phyloP scores from a whole-genome alignment of 2,329 filamentous ascomycete genomes.

The Diaporthe citri region DNA sequence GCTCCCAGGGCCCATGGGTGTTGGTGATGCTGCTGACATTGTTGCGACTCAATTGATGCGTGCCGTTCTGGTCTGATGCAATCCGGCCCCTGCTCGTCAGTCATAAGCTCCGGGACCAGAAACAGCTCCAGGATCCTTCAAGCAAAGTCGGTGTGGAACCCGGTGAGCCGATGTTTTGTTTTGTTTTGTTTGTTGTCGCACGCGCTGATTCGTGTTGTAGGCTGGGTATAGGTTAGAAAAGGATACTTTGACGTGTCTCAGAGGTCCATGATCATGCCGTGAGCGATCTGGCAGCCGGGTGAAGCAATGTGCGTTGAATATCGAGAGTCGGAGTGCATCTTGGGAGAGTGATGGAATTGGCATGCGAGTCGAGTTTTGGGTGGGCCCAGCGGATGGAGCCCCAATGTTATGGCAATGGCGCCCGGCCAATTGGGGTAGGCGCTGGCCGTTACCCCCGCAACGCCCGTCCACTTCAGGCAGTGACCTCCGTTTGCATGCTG shows the following conservation, averaged over 20 bases:
- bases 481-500: slow-evolving; percentile 28
- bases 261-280: slow-evolving; percentile 36
- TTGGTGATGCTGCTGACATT: slow-evolving; percentile 69
- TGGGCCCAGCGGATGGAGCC: slow-evolving; percentile 31
- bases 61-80: not conserved
- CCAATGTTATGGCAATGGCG: slow-evolving; percentile 33
- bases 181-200: not conserved
- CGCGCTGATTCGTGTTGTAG: slow-evolving; percentile 23
- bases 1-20: slow-evolving; percentile 62
- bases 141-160: slow-evolving; percentile 37
- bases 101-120: slow-evolving; percentile 12
- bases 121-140: slow-evolving; percentile 34
- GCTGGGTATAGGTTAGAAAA: slow-evolving; percentile 31
- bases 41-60: slow-evolving; percentile 41
- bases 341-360: slow-evolving; percentile 32
- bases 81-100: not conserved
- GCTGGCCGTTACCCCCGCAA: slow-evolving; percentile 40
- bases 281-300: slow-evolving; percentile 30
- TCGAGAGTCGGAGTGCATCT: slow-evolving; percentile 30
- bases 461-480: slow-evolving; percentile 26
- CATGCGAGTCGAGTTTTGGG: slow-evolving; percentile 39
- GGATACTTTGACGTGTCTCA: slow-evolving; percentile 38
- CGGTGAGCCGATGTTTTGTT: slow-evolving; percentile 12
- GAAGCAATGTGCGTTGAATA: slow-evolving; percentile 27
- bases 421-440: slow-evolving; percentile 25